phyloP scores from a whole-genome alignment of 192 early-diverging fungal genomes.

The Umbelopsis vinacea region DNA sequence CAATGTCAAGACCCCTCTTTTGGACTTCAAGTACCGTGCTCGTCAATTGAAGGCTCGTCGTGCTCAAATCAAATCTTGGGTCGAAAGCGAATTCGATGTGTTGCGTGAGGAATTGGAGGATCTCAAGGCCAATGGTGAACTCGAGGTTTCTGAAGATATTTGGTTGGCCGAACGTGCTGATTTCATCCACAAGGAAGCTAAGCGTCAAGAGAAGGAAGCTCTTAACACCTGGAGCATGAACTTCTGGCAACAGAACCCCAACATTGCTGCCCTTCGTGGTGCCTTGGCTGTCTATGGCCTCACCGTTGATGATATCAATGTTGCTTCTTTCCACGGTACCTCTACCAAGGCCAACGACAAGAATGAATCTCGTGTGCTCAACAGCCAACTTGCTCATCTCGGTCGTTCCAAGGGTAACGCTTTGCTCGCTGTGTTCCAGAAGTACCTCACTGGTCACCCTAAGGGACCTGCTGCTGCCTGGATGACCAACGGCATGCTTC shows the following conservation, averaged over 20 bases:
- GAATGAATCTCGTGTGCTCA: constrained; percentile 88
- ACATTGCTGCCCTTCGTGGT: constrained; percentile 84
- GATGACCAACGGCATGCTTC: constrained; percentile 95
- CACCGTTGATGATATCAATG: constrained; percentile 89
- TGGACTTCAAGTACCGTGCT: constrained; percentile 84
- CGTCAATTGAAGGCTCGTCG: constrained; percentile 75
- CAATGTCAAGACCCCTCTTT: constrained; percentile 59
- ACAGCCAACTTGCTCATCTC: constrained; percentile 84
- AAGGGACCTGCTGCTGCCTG: constrained; percentile 96
- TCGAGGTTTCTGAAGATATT: constrained; percentile 50
- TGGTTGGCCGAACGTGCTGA: constrained; percentile 50
- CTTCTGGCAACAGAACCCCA: constrained; percentile 76
- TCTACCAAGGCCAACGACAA: constrained; percentile 94
- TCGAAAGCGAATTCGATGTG: constrained; percentile 74
- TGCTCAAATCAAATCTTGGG: constrained; percentile 79
- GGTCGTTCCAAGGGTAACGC: constrained; percentile 85
- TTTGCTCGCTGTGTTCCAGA: constrained; percentile 85
- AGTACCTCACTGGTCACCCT: constrained; percentile 94
- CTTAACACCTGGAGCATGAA: constrained; percentile 77
- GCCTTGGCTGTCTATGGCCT: constrained; percentile 88
- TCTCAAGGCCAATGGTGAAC: constrained; percentile 48
- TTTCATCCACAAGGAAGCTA: constrained; percentile 60
- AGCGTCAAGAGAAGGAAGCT: constrained; percentile 77
- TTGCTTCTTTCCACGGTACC: constrained; percentile 96
- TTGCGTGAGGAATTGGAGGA: constrained; percentile 70